These are phyloP conservation scores for Malassezia equina DNA, from an alignment of 1,284 basidiomycete genomes.

Conservation along the genomic window DNA sequence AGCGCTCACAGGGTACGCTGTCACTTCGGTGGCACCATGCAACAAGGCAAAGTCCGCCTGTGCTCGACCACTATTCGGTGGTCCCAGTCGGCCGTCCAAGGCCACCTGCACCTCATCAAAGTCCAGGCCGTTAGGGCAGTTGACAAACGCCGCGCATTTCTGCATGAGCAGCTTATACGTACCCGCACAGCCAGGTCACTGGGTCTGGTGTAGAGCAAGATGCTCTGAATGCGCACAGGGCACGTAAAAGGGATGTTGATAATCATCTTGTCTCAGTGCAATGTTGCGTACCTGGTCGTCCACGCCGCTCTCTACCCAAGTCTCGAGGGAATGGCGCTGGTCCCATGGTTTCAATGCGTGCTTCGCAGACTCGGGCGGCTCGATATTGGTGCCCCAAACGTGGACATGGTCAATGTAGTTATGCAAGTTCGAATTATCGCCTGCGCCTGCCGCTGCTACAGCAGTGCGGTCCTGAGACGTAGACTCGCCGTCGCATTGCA, in stretches of 20 bases:
- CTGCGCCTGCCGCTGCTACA: neutral
- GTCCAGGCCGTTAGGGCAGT: slow-evolving; percentile 40
- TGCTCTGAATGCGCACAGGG: slow-evolving; percentile 38
- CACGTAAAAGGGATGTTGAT: slow-evolving; percentile 42
- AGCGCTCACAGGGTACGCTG: slow-evolving; percentile 40
- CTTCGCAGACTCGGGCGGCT: slow-evolving; percentile 36
- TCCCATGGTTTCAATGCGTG: slow-evolving; percentile 44
- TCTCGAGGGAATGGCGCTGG: slow-evolving; percentile 22
- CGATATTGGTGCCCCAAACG: slow-evolving; percentile 39
- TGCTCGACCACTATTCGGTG: slow-evolving; percentile 29
- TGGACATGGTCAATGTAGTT: slow-evolving; percentile 34
- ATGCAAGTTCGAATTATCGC: slow-evolving; percentile 25
- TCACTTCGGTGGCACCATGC: slow-evolving; percentile 26
- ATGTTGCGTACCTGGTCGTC: slow-evolving; percentile 31
- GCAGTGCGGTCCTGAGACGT: slow-evolving; percentile 6
- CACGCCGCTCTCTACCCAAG: slow-evolving; percentile 38
- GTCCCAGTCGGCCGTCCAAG: slow-evolving; percentile 23
- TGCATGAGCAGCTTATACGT: slow-evolving; percentile 6
- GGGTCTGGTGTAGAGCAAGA: slow-evolving; percentile 35
- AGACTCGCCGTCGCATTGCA: slow-evolving; percentile 11
- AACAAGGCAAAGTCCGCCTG: slow-evolving; percentile 44
- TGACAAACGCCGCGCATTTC: slow-evolving; percentile 37
- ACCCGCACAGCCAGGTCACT: slow-evolving; percentile 39
- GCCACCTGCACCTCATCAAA: slow-evolving; percentile 33
- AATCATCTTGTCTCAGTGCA: slow-evolving; percentile 20